Percentiles rank a stretch among this genome's conserved stretches.
Evolutionary conservation across 2,329 filamentous ascomycete genomes (phyloP).

Genomic region (Xylaria sp.): DNA sequence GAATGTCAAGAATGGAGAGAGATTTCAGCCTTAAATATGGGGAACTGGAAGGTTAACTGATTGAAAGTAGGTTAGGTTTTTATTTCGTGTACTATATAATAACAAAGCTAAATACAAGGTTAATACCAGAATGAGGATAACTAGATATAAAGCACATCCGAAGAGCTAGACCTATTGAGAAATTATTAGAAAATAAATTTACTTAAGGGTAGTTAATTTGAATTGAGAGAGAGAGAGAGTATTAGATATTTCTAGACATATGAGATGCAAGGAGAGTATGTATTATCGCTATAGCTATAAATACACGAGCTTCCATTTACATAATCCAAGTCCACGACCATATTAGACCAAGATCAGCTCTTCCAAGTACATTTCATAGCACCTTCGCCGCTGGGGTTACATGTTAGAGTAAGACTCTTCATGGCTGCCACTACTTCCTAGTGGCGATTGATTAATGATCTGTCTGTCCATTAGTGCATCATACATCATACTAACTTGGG

Average conservation of each 20-base stretch:
- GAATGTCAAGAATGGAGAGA: too few species aligned
- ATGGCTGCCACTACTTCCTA: conserved; percentile 25
- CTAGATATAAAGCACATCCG: too few species aligned
- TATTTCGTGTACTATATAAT: too few species aligned
- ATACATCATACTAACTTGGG: conserved; percentile 18
- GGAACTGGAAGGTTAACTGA: too few species aligned
- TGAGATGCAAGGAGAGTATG: not conserved
- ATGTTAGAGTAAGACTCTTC: conserved; percentile 23
- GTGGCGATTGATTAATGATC: conserved; percentile 17
- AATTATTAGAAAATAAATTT: too few species aligned
- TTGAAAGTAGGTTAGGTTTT: too few species aligned
- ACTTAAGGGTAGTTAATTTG: too few species aligned
- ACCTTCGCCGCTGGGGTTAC: not conserved
- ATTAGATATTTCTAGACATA: not conserved
- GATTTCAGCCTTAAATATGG: too few species aligned
- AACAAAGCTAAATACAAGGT: too few species aligned
- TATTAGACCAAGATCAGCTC: not conserved
- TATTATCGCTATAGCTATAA: not conserved
- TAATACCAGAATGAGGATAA: too few species aligned
- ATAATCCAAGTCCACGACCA: not conserved
- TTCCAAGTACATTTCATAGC: conserved; percentile 21
- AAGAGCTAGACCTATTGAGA: too few species aligned
- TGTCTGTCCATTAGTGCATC: conserved; percentile 15
- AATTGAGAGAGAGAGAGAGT: too few species aligned
- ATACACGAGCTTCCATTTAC: not conserved